Conservation (phyloP, 495 filamentous ascomycete species). For the Penicillium verhagenii region DNA sequence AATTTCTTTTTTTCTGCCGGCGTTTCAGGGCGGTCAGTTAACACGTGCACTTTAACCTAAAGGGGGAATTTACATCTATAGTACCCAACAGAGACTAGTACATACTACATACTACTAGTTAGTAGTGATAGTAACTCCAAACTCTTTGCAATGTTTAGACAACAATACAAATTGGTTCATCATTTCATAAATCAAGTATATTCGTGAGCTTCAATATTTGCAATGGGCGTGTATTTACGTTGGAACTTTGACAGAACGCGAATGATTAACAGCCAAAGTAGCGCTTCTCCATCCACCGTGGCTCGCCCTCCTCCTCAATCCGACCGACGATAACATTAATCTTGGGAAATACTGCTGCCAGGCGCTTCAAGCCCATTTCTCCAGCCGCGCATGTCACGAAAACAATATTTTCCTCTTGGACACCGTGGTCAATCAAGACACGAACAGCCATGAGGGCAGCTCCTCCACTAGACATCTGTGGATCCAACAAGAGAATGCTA, state of each 20-base stretch:
- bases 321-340: constrained; percentile 80
- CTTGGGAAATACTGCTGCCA: constrained; percentile 83
- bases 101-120: not conserved
- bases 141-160: not conserved
- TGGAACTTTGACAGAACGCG: not conserved
- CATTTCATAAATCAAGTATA: not conserved
- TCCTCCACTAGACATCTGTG: constrained; percentile 91
- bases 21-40: constrained; percentile 11
- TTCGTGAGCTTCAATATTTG: not conserved
- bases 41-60: constrained; percentile 11
- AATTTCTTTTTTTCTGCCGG: constrained; percentile 23
- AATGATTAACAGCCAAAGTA: constrained; percentile 71
- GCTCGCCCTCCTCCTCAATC: constrained; percentile 71
- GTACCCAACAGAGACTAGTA: too few relatives aligned
- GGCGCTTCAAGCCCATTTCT: constrained; percentile 73
- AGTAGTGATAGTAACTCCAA: not conserved
- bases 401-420: constrained; percentile 79
- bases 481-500: constrained; percentile 81
- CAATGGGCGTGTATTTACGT: constrained; percentile 12
- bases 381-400: constrained; percentile 86
- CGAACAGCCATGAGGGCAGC: constrained; percentile 95
- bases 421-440: constrained; percentile 90
- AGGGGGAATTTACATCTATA: not conserved
- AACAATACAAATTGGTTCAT: not conserved
- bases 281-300: constrained; percentile 77